phyloP scores from a whole-genome alignment of 371 early-diverging fungal genomes.

The Vairimorpha necatrix region DNA sequence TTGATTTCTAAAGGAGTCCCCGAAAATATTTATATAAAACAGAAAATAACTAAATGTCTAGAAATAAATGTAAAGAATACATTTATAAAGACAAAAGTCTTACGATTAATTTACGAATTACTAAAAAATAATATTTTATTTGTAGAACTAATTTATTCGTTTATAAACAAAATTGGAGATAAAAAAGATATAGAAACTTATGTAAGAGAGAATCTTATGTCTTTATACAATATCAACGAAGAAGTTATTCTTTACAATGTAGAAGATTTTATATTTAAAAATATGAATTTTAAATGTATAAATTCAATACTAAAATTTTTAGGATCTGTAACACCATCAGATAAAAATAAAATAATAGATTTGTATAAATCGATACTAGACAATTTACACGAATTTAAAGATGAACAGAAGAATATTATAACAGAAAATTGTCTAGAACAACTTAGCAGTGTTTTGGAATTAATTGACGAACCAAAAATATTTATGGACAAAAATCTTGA shows the following conservation, averaged over 20 bases:
- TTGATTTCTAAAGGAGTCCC: slow-evolving; percentile 27
- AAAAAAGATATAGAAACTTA: slow-evolving; percentile 21
- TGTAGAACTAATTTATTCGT: slow-evolving; percentile 41
- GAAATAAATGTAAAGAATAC: slow-evolving; percentile 43
- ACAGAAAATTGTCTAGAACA: not conserved
- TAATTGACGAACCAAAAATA: not conserved
- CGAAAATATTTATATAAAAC: slow-evolving; percentile 36
- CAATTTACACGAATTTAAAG: not conserved
- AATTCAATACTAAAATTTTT: slow-evolving; percentile 38
- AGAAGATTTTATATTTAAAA: slow-evolving; percentile 58
- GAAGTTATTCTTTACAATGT: slow-evolving; percentile 35
- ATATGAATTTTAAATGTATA: slow-evolving; percentile 42
- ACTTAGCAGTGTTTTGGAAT: not conserved
- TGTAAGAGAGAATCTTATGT: slow-evolving; percentile 17
- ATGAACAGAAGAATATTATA: slow-evolving; percentile 7
- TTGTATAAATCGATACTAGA: not conserved
- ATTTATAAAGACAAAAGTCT: slow-evolving; percentile 50
- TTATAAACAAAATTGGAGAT: slow-evolving; percentile 45
- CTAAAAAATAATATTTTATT: slow-evolving; percentile 32
- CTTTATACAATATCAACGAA: slow-evolving; percentile 12
- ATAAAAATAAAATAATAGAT: not conserved
- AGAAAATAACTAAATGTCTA: slow-evolving; percentile 44
- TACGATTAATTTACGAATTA: slow-evolving; percentile 35
- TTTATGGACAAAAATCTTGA: not conserved
- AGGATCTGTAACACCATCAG: not conserved